phyloP scores from a whole-genome alignment of 129 eudicot genomes.

The Tagetes patula region DNA sequence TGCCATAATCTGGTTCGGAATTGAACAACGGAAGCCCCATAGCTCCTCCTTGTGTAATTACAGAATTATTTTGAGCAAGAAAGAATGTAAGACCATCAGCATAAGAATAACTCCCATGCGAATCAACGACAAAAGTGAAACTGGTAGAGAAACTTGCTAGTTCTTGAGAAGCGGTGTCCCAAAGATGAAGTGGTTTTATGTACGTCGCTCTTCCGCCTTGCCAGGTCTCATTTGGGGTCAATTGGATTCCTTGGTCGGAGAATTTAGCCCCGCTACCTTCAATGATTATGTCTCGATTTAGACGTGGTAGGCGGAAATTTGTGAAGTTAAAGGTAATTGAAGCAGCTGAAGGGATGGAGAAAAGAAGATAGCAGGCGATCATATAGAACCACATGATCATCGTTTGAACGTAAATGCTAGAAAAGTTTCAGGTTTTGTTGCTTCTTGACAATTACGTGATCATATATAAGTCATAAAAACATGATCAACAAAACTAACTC shows the following conservation, averaged over 20 bases:
- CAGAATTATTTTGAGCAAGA: conserved; percentile 26
- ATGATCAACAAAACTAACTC: too few relatives aligned
- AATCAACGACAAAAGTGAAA: conserved; percentile 39
- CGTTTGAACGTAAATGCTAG: too few relatives aligned
- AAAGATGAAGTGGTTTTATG: conserved; percentile 29
- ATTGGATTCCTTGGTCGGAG: conserved; percentile 24
- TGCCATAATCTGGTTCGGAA: not conserved
- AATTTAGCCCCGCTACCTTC: conserved; percentile 14
- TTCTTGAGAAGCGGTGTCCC: conserved; percentile 24
- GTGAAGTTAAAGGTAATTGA: conserved; percentile 32
- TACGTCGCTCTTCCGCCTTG: conserved; percentile 26
- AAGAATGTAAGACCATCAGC: conserved; percentile 40
- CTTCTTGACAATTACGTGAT: too few relatives aligned
- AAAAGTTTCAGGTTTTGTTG: too few relatives aligned
- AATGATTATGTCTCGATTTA: conserved; percentile 2
- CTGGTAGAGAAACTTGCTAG: conserved; percentile 38
- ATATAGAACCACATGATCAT: conserved; percentile 15
- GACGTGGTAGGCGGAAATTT: conserved; percentile 6
- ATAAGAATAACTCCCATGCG: not conserved
- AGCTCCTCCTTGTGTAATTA: conserved; percentile 8
- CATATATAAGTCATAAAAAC: too few relatives aligned
- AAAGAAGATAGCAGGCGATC: not conserved
- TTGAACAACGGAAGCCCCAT: conserved; percentile 26
- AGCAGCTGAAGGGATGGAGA: conserved; percentile 21
- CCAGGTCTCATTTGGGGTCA: conserved; percentile 1